Base-by-base conservation (phyloP, 495 filamentous ascomycete genomes). In the Chaetomium fimeti region DNA sequence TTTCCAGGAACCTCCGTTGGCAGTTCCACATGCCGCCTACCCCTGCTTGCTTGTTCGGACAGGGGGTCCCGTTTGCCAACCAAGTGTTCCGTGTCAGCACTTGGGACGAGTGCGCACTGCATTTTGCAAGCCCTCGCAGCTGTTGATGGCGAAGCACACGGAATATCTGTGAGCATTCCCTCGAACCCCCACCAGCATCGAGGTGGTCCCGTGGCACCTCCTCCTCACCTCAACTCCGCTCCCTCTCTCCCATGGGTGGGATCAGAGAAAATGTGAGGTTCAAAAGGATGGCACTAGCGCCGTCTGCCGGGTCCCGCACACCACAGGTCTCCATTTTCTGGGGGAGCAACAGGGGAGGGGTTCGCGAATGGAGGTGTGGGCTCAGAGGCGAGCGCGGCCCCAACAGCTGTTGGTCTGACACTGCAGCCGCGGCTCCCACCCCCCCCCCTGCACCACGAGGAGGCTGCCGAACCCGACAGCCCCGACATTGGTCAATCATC, bases 401-500 rank as follows among this genome's bases (percentile, higher is more conserved):
- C 24, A 16, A n/a, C 32, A 28, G 32, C 24, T 48, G 61, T 62
- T 62, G 51, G 61, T 56, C 61, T 38, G 53, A 62, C 42, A 38
- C 58, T 65, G 66, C 63, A 71, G 42, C 62, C 62, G 42, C 49
- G 47, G 57, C n/a, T n/a, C n/a, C 61, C 63, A 58, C 49, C 25
- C 63, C 69, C 52, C 49, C 32, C 63, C 69, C 52, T 66, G 63
- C 66, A 56, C 66, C 69, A 29, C 58, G 43, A 68, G 57, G 56
- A 58, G 11, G 27, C 18, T 55, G 52, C 24, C 27, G 25, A 32
- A 27, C 11, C 12, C 27, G 22, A 27, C 49, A 24, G 22, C 49
- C 24, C 24, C 51, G 51, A 32, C 25, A 15, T 22, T 24, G 27
- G 15, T 36, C 15, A 53, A 18, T 16, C 24, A 9, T 28, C 0